A percentile compares a stretch with the other conserved stretches of the same genome.
These are phyloP conservation scores for Corymbia calophylla DNA, from an alignment of 441 rosid genomes.

Conservation along the genomic window DNA sequence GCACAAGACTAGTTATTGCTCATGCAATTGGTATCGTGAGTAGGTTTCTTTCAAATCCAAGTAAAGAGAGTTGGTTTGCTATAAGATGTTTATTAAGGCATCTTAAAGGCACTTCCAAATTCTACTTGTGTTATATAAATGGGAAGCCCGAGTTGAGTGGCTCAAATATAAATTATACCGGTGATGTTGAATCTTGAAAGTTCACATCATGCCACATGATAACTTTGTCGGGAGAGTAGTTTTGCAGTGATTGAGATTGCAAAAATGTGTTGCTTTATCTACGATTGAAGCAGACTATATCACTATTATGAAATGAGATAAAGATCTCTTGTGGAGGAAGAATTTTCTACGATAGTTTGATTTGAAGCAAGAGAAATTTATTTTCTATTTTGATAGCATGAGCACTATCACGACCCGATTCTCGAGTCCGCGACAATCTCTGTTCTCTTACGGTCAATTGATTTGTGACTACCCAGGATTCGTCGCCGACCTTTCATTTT, in stretches of 20 bases:
- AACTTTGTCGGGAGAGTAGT: not conserved
- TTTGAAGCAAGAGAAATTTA: not conserved
- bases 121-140: not conserved
- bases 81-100: not conserved
- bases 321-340: not conserved
- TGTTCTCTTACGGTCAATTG: too few species aligned
- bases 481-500: too few species aligned
- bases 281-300: not conserved
- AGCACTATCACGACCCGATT: too few species aligned
- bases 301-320: not conserved
- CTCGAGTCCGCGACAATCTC: too few species aligned
- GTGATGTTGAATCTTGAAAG: not conserved
- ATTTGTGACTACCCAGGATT: too few species aligned
- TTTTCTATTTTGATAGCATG: not conserved
- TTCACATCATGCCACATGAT: not conserved
- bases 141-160: not conserved
- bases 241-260: not conserved
- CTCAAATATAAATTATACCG: not conserved
- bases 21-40: not conserved
- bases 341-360: not conserved
- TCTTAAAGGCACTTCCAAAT: not conserved
- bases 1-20: not conserved
- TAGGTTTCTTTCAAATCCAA: not conserved
- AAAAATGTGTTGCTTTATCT: not conserved
- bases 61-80: not conserved